Evolutionary conservation across 73 alveolate species (phyloP).

Genomic region (Durusdinium trenchii): DNA sequence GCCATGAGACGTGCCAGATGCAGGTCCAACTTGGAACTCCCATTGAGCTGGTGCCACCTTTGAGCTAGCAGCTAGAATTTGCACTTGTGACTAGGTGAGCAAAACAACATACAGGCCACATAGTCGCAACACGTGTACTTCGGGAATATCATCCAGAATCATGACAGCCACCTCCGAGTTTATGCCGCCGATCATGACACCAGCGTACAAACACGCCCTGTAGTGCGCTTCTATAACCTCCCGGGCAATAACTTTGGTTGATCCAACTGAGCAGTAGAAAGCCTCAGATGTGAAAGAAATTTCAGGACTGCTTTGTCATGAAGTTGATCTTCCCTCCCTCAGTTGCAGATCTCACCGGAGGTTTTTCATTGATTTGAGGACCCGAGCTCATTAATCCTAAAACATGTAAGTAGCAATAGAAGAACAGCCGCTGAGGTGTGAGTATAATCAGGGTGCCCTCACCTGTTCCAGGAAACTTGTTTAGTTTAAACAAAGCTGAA

Average conservation of each 20-base stretch:
- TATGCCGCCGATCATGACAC: constrained; percentile 97
- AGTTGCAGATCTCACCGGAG: too few species aligned
- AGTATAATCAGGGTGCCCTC: too few species aligned
- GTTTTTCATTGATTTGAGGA: too few species aligned
- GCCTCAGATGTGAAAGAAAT: constrained; percentile 96
- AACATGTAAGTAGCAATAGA: too few species aligned
- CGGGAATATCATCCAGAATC: not conserved
- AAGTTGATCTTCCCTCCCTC: too few species aligned
- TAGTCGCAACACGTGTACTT: not conserved
- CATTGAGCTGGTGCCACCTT: constrained; percentile 97
- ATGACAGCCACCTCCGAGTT: constrained; percentile 96
- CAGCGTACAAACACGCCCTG: constrained; percentile 97
- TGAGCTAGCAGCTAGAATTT: not conserved
- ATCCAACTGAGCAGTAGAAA: constrained; percentile 98
- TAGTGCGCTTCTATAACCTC: constrained; percentile 97
- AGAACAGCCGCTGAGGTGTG: too few species aligned
- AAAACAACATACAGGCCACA: not conserved
- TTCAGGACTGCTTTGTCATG: too few species aligned
- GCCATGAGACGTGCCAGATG: constrained; percentile 96
- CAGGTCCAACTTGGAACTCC: constrained; percentile 97
- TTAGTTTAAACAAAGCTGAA: too few species aligned
- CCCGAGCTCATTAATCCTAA: too few species aligned
- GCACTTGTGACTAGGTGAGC: not conserved
- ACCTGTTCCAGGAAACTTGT: too few species aligned
- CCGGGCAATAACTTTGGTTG: constrained; percentile 96